Conservation (phyloP, 345 rosid species). For the Theobroma cacao region DNA sequence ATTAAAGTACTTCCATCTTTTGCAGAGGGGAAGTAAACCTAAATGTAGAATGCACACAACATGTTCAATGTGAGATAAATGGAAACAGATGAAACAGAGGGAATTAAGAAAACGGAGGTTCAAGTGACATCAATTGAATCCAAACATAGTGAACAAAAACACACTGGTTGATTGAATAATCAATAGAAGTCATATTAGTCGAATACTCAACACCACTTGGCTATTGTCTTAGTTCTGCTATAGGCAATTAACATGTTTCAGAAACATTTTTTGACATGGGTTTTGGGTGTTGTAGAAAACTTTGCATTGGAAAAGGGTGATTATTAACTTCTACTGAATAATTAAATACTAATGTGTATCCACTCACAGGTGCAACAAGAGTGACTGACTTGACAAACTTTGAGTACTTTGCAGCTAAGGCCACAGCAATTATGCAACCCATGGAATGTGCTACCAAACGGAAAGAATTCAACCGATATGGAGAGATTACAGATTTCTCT, state of each 20-base stretch:
- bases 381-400: constrained; percentile 48
- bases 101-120: neutral
- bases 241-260: neutral
- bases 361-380: constrained; percentile 63
- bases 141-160: too few species aligned
- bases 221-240: too few species aligned
- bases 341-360: neutral
- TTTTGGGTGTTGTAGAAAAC: neutral
- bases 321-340: neutral
- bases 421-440: constrained; percentile 71
- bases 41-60: neutral
- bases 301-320: neutral
- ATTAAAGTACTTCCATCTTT: constrained; percentile 32
- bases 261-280: neutral
- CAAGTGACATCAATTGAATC: neutral
- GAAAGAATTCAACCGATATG: constrained; percentile 48
- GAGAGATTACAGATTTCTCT: constrained; percentile 50
- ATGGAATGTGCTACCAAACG: constrained; percentile 81
- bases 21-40: constrained; percentile 55
- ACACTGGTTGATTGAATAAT: too few species aligned
- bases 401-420: constrained; percentile 58
- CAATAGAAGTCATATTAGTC: too few species aligned
- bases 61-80: neutral
- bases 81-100: neutral
- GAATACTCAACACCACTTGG: too few species aligned